Conservation (phyloP, 1,284 basidiomycete species). For the Rhodotorula sp. region DNA sequence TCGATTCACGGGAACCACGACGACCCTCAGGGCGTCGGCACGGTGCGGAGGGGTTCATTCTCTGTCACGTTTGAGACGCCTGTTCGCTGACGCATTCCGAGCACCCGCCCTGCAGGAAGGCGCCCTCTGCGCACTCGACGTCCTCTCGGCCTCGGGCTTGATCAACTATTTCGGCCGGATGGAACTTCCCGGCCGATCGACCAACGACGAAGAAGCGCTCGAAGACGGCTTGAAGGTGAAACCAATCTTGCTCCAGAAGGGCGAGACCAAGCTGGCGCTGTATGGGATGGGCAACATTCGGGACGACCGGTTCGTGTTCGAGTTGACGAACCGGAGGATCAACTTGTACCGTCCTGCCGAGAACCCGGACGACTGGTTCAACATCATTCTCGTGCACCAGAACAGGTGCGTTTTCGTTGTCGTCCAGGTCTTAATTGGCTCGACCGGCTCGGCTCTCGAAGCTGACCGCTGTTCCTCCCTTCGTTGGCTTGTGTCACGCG, state of each 20-base stretch:
- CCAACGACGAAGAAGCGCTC: conserved; percentile 60
- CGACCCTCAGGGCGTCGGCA: conserved; percentile 92
- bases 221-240: conserved; percentile 73
- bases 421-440: too few relatives aligned
- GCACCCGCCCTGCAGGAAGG: conserved; percentile 66
- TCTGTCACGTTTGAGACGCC: background rate
- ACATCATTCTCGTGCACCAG: conserved; percentile 89
- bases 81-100: background rate
- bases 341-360: conserved; percentile 92
- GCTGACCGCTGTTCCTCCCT: too few relatives aligned
- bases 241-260: conserved; percentile 87
- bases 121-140: conserved; percentile 89
- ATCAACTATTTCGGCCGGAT: conserved; percentile 96
- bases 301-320: conserved; percentile 92
- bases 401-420: conserved; percentile 66
- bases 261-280: conserved; percentile 76
- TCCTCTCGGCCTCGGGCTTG: conserved; percentile 88
- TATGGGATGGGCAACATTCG: conserved; percentile 98
- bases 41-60: conserved; percentile 58
- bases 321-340: conserved; percentile 87
- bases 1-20: conserved; percentile 99
- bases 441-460: too few relatives aligned
- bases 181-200: conserved; percentile 54
- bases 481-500: background rate
- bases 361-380: conserved; percentile 71